Conservation (phyloP, 176 grass and related monocot species). For the Elaeis guineensis region DNA sequence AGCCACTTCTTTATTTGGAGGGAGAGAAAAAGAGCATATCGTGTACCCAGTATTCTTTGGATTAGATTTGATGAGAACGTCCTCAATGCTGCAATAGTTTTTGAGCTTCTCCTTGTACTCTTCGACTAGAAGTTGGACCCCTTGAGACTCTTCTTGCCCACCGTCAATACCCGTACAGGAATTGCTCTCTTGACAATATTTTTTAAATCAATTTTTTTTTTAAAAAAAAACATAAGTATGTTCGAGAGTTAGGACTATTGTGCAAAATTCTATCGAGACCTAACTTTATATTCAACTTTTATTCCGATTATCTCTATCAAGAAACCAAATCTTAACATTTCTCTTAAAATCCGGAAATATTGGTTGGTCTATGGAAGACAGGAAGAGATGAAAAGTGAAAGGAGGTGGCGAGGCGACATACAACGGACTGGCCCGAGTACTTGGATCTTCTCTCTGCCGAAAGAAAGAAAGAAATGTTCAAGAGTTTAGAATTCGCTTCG, state of each 20-base stretch:
- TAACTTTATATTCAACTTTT: too few relatives aligned
- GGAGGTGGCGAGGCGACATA: slow-evolving; percentile 7
- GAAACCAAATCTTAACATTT: too few relatives aligned
- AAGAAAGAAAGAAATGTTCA: too few relatives aligned
- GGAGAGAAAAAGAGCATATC: not conserved
- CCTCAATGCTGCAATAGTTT: slow-evolving; percentile 67
- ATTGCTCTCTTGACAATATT: slow-evolving; percentile 44
- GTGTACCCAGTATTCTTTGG: slow-evolving; percentile 65
- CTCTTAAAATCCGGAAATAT: too few relatives aligned
- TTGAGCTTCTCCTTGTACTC: slow-evolving; percentile 74
- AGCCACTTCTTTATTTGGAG: not conserved
- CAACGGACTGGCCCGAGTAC: slow-evolving; percentile 72
- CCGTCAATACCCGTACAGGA: slow-evolving; percentile 65
- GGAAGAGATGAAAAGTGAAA: not conserved
- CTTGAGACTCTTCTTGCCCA: slow-evolving; percentile 78
- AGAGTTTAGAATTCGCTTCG: too few relatives aligned
- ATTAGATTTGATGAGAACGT: slow-evolving; percentile 60
- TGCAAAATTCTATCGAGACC: too few relatives aligned
- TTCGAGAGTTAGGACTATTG: too few relatives aligned
- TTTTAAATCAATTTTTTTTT: too few relatives aligned
- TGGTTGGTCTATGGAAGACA: too few relatives aligned
- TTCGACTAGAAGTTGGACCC: slow-evolving; percentile 68
- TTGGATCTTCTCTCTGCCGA: slow-evolving; percentile 48
- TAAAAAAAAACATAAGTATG: too few relatives aligned
- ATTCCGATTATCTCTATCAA: too few relatives aligned